Evolutionary conservation across 306 rosid genomes (phyloP).

Genomic region (Malus sieversii): DNA sequence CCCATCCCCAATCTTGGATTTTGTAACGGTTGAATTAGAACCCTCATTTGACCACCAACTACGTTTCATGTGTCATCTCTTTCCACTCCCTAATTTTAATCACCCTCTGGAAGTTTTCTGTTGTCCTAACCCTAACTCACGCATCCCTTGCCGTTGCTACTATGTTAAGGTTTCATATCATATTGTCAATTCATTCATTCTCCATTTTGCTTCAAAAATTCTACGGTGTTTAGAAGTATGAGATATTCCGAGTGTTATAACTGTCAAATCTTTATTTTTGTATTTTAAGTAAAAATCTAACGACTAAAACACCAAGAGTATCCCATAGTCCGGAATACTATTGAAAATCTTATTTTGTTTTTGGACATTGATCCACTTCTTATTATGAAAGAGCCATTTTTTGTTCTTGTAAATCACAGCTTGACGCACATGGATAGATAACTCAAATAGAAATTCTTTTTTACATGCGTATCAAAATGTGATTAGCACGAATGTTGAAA

Average conservation of each 20-base stretch:
- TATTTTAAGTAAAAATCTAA: neutral
- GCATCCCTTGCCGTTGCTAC: neutral
- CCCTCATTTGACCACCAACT: neutral
- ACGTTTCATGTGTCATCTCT: neutral
- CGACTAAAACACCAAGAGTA: too few species aligned
- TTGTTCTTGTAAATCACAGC: too few species aligned
- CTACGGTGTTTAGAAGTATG: too few species aligned
- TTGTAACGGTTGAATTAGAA: neutral
- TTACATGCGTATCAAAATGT: too few species aligned
- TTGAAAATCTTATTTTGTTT: too few species aligned
- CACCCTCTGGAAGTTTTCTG: neutral
- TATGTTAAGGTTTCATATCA: neutral
- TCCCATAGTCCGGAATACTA: too few species aligned
- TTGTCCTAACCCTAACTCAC: neutral
- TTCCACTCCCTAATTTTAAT: neutral
- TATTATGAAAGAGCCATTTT: too few species aligned
- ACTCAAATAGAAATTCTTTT: too few species aligned
- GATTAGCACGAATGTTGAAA: too few species aligned
- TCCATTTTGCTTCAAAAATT: neutral
- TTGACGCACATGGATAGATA: too few species aligned
- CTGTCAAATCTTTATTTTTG: too few species aligned
- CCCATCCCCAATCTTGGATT: neutral
- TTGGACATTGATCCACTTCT: too few species aligned
- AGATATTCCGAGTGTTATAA: fast-evolving
- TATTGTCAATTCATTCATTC: neutral